These are phyloP conservation scores for Hanseniaspora nectarophila DNA, from an alignment of 805 yeast species.

Conservation along the genomic window DNA sequence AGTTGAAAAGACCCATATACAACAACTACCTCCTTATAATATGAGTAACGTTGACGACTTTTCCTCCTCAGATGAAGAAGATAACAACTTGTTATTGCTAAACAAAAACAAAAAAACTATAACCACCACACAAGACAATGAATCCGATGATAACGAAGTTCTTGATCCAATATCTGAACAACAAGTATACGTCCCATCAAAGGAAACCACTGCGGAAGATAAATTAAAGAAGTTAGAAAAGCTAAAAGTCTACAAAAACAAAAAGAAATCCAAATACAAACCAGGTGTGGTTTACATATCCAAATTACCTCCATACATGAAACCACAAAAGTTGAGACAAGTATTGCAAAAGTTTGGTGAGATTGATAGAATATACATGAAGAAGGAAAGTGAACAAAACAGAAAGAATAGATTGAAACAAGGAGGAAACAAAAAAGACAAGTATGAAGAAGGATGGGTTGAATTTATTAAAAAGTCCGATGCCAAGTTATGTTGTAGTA, in stretches of 20 bases:
- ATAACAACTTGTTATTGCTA: slow-evolving; percentile 1
- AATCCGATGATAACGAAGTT: slow-evolving; percentile 13
- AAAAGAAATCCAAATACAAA: slow-evolving; percentile 43
- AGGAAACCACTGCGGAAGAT: slow-evolving; percentile 25
- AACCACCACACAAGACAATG: background rate
- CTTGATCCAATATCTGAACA: slow-evolving; percentile 14
- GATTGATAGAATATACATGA: slow-evolving; percentile 72
- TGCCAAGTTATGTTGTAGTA: slow-evolving; percentile 76
- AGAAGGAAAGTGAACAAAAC: slow-evolving; percentile 65
- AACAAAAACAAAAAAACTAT: slow-evolving; percentile 4
- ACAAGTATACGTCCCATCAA: slow-evolving; percentile 20
- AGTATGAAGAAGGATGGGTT: slow-evolving; percentile 93
- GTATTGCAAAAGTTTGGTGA: slow-evolving; percentile 72
- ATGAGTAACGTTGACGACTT: slow-evolving; percentile 12
- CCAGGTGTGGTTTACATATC: slow-evolving; percentile 93
- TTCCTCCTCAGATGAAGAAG: slow-evolving; percentile 9
- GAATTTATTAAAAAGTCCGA: slow-evolving; percentile 74
- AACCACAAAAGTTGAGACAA: slow-evolving; percentile 79
- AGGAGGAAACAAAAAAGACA: slow-evolving; percentile 86
- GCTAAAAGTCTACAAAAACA: slow-evolving; percentile 34
- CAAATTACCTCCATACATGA: slow-evolving; percentile 91
- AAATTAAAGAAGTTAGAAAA: slow-evolving; percentile 48
- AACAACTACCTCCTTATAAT: background rate
- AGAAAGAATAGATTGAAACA: slow-evolving; percentile 59
- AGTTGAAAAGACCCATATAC: background rate